Percentiles rank a stretch among this genome's conserved stretches.
These are phyloP conservation scores for Monilinia fructicola DNA, from an alignment of 2,329 filamentous ascomycete genomes.

Conservation along the genomic window DNA sequence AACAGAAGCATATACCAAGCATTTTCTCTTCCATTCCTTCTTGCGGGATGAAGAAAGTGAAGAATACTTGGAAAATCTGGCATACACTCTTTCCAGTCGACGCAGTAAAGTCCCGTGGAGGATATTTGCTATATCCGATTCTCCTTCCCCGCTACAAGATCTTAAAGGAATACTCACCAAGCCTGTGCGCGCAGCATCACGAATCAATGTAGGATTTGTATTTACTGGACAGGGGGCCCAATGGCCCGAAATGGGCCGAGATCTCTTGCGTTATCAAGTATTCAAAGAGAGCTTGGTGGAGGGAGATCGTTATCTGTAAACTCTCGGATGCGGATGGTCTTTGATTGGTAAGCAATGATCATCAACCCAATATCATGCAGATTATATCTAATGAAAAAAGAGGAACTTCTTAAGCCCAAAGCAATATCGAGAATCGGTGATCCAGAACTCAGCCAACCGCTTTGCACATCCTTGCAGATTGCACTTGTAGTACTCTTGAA, in stretches of 20 bases:
- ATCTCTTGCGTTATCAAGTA: not conserved
- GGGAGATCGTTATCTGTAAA: no score
- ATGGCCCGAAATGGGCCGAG: constrained; percentile 24
- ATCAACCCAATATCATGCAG: no score
- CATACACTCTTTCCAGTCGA: constrained; percentile 22
- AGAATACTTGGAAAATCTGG: constrained; percentile 22
- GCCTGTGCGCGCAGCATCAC: not conserved
- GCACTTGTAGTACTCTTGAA: no score
- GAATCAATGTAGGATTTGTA: constrained; percentile 5
- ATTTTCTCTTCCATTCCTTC: not conserved
- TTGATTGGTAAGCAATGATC: no score
- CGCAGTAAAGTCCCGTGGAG: constrained; percentile 23
- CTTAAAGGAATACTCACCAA: not conserved
- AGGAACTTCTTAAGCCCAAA: no score
- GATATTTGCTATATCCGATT: not conserved
- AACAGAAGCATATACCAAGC: not conserved
- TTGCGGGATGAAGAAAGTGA: no score
- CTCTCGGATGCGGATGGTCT: no score
- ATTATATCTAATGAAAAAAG: no score
- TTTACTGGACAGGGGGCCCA: constrained; percentile 32
- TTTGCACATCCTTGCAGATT: not conserved
- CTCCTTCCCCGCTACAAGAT: not conserved
- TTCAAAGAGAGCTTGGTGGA: no score
- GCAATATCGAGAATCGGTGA: no score
- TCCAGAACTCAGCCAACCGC: constrained; percentile 24